Conservation (phyloP, 2,329 filamentous ascomycete species). For the Fusarium paranaense region DNA sequence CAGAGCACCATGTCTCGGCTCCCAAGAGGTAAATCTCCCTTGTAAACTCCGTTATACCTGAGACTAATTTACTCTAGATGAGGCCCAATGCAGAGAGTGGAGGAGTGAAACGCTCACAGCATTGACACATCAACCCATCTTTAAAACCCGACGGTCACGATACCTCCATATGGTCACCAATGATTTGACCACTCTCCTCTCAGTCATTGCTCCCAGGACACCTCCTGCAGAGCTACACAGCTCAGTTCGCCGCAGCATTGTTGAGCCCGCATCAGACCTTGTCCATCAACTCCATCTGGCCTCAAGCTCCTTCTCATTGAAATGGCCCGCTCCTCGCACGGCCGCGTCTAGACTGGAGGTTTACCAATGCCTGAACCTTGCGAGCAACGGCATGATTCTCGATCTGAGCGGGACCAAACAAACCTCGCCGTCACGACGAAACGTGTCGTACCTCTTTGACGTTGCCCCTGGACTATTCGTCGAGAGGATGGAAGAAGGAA, state of each 20-base stretch:
- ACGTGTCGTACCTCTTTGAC: slow-evolving; percentile 52
- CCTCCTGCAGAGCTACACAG: slow-evolving; percentile 46
- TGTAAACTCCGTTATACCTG: neutral
- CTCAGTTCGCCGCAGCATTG: slow-evolving; percentile 48
- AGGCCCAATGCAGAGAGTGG: slow-evolving; percentile 52
- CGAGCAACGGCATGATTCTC: slow-evolving; percentile 45
- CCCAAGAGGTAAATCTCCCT: slow-evolving; percentile 45
- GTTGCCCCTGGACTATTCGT: slow-evolving; percentile 53
- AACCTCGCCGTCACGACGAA: slow-evolving; percentile 44
- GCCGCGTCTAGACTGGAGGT: slow-evolving; percentile 51
- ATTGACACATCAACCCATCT: slow-evolving; percentile 47
- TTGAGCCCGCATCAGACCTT: slow-evolving; percentile 52
- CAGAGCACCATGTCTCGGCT: slow-evolving; percentile 49
- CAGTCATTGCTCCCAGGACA: slow-evolving; percentile 44
- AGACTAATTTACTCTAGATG: slow-evolving; percentile 41
- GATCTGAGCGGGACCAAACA: slow-evolving; percentile 47
- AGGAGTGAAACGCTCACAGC: slow-evolving; percentile 52
- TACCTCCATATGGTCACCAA: slow-evolving; percentile 48
- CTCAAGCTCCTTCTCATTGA: slow-evolving; percentile 49
- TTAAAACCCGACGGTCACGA: slow-evolving; percentile 45
- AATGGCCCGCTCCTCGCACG: slow-evolving; percentile 52
- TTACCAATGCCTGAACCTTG: slow-evolving; percentile 53
- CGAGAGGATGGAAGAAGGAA: slow-evolving; percentile 49
- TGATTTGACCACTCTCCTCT: slow-evolving; percentile 49
- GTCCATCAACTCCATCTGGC: slow-evolving; percentile 52